Evolutionary conservation across 345 rosid species (phyloP).

Genomic region (Melaleuca alternifolia): DNA sequence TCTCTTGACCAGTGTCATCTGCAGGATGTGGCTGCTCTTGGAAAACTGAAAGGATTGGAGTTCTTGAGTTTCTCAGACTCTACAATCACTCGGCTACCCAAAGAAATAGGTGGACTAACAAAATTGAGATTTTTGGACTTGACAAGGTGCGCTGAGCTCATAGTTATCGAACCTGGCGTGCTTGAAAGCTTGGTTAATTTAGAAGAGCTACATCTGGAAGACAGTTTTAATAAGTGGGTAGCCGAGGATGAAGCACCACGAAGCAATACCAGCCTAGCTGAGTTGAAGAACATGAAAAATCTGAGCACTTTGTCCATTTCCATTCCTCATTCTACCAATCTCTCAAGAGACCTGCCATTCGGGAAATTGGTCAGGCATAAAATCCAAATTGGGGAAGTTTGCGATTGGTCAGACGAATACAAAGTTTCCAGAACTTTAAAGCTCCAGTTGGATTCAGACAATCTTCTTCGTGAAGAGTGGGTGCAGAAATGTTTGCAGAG

Average conservation of each 20-base stretch:
- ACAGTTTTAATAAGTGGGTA: neutral
- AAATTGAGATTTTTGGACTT: neutral
- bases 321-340: neutral
- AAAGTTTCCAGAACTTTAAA: neutral
- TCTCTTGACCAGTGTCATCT: neutral
- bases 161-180: neutral
- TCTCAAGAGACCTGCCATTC: neutral
- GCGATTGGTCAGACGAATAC: neutral
- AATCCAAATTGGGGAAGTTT: neutral
- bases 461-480: neutral
- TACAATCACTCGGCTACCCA: neutral
- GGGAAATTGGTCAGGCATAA: neutral
- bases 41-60: neutral
- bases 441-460: neutral
- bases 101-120: neutral
- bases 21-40: neutral
- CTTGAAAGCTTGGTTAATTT: neutral
- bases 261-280: neutral
- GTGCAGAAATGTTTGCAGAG: neutral
- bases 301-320: neutral
- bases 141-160: neutral
- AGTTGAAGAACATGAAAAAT: neutral
- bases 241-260: neutral
- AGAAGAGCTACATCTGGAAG: neutral
- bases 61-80: neutral